These are phyloP conservation scores for Fragilariopsis cylindrus DNA, from an alignment of 108 stramenopile genomes.

Conservation along the genomic window DNA sequence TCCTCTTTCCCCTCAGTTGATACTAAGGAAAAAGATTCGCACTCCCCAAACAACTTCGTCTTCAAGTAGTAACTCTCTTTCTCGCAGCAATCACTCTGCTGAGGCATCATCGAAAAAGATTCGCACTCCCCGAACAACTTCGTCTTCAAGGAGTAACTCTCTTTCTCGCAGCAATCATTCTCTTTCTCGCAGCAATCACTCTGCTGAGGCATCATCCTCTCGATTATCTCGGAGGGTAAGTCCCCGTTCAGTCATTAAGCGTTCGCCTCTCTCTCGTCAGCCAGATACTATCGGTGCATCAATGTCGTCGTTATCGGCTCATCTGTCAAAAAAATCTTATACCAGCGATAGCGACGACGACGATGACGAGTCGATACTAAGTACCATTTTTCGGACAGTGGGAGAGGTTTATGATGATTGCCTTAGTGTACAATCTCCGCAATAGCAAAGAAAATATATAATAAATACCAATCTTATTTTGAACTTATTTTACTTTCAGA, in stretches of 20 bases:
- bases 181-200: not conserved
- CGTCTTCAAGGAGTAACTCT: too few species aligned
- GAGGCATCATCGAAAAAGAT: not conserved
- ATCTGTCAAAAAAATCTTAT: not conserved
- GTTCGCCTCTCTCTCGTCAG: not conserved
- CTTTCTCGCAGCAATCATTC: not conserved
- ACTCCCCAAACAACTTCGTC: too few species aligned
- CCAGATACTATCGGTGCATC: not conserved
- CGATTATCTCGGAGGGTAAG: not conserved
- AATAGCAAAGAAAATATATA: not conserved
- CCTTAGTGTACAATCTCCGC: not conserved
- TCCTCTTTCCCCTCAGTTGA: too few species aligned
- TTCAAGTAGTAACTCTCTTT: too few species aligned
- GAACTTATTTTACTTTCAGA: not conserved
- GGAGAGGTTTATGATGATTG: not conserved
- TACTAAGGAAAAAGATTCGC: too few species aligned
- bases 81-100: not conserved
- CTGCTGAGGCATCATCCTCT: not conserved
- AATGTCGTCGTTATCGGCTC: not conserved
- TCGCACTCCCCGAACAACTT: too few species aligned
- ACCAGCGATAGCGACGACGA: not conserved
- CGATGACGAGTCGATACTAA: not conserved
- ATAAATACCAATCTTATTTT: not conserved
- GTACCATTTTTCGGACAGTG: not conserved
- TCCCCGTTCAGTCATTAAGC: not conserved